Conservation (phyloP, 257 asterid genomes). For the Ophiorrhiza pumila region DNA sequence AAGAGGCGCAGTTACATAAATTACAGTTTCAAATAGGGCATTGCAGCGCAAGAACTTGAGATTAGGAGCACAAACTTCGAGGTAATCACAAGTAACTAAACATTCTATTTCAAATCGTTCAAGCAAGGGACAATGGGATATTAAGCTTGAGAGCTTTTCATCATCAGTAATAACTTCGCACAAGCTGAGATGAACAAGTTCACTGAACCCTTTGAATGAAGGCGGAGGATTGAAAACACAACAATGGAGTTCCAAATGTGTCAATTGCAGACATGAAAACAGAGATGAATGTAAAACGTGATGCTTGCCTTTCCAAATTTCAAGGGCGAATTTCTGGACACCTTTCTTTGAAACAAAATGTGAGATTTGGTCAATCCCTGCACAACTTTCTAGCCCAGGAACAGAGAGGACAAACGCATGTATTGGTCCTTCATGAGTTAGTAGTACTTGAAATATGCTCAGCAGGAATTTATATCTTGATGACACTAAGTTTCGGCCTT, state of each 20-base stretch:
- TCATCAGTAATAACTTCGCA: background rate
- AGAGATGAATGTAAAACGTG: constrained; percentile 6
- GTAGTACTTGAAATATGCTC: background rate
- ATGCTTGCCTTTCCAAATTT: background rate
- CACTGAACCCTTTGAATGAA: constrained; percentile 12
- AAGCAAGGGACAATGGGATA: constrained; percentile 10
- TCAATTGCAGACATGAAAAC: background rate
- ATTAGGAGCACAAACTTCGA: background rate
- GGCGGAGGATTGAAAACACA: constrained; percentile 12
- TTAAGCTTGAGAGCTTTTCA: constrained; percentile 8
- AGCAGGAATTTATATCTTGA: background rate
- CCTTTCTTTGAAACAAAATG: constrained; percentile 5
- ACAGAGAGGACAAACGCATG: constrained; percentile 5
- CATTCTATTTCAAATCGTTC: background rate
- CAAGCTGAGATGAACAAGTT: background rate
- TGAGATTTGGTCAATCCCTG: constrained; percentile 11
- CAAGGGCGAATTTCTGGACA: constrained; percentile 4
- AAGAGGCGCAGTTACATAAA: background rate
- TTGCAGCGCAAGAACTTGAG: background rate
- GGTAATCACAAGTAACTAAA: background rate
- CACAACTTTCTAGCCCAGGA: constrained; percentile 2
- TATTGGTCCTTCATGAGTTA: constrained; percentile 12
- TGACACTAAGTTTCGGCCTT: background rate
- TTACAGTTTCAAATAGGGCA: background rate
- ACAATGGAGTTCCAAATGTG: background rate